Base-by-base conservation (phyloP, 768 basidiomycete species). In the Mycena floridula region DNA sequence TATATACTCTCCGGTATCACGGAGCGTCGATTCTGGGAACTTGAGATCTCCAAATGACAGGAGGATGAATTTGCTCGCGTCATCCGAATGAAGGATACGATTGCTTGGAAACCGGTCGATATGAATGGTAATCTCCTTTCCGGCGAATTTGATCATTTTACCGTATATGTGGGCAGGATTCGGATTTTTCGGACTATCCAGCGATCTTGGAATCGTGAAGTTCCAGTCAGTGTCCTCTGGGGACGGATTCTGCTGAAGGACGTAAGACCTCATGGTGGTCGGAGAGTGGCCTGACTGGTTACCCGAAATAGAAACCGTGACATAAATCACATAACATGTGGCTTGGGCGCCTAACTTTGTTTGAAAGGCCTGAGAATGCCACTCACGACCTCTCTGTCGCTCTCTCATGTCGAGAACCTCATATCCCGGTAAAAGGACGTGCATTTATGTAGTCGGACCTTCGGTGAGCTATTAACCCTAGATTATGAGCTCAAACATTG, bases 11-110 rank as follows among this genome's bases (percentile, higher is more conserved):
- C 68, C 59, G 5, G 69, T 70, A 21, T 65, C 68, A 24, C 64
- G 67, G 22, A 76, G 61, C 5, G 70, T 69, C 15, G 69, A 65
- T 16, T 79, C 77, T 2, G 74, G 71, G 47, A 83, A 81, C 25
- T 80, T 64, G 20, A 83, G 64, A 18, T 63, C 61, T 13, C 67
- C 72, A 52, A 82, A 79, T 0, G 76, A 77, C 6, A 69, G 61
- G 9, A 80, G 58, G 25, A 82, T 65, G 56, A 82, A 82, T 51
- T 79, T 76, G 27, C 65, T 55, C 2, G 68, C 63, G 49, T 83
- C 77, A 47, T 85, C 81, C 4, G 66, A 60, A 44, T 76, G 69
- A 26, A 84, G 57, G 30, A 85, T 71, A 20, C 81, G 73, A 56
- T 83, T 84, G 45, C 63, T 71, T 7, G 78, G 75, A 52, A 81